phyloP scores from a whole-genome alignment of 257 asterid species.

The Penstemon newberryi region DNA sequence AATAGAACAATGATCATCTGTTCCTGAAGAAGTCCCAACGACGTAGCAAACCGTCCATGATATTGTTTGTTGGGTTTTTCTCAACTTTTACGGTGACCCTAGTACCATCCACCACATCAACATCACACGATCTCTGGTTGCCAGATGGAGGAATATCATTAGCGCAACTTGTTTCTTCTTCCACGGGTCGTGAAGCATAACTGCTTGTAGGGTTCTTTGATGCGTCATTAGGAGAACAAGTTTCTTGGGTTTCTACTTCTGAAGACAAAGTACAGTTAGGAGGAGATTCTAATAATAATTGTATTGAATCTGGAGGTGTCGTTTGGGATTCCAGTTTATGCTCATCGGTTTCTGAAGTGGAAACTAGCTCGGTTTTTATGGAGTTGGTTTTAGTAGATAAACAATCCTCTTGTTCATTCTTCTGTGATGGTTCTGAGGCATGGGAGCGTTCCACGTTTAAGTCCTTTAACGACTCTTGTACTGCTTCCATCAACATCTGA shows the following conservation, averaged over 20 bases:
- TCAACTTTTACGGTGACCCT: conserved; percentile 72
- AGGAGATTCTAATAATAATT: conserved; percentile 23
- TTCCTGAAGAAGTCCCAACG: conserved; percentile 89
- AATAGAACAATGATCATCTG: conserved; percentile 40
- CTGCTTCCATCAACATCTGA: conserved; percentile 84
- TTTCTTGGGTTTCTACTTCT: conserved; percentile 21
- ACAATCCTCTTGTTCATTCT: too few species aligned
- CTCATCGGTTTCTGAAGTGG: too few species aligned
- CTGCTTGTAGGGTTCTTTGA: background rate
- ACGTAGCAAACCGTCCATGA: conserved; percentile 75
- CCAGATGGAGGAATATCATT: conserved; percentile 18
- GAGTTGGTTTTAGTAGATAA: too few species aligned
- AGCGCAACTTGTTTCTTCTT: too few species aligned
- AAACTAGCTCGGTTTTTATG: too few species aligned
- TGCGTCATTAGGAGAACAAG: conserved; percentile 22
- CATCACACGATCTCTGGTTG: conserved; percentile 39
- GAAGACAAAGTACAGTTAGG: conserved; percentile 13
- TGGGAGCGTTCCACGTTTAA: conserved; percentile 34
- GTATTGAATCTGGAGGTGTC: conserved; percentile 15
- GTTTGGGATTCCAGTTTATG: conserved; percentile 20
- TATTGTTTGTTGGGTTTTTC: conserved; percentile 56
- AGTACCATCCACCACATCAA: conserved; percentile 53
- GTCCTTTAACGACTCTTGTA: conserved; percentile 75
- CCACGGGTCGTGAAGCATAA: too few species aligned
- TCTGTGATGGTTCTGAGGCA: too few species aligned